Conservation (phyloP, 129 eudicot species). For the Rutidosis leptorrhynchoides region DNA sequence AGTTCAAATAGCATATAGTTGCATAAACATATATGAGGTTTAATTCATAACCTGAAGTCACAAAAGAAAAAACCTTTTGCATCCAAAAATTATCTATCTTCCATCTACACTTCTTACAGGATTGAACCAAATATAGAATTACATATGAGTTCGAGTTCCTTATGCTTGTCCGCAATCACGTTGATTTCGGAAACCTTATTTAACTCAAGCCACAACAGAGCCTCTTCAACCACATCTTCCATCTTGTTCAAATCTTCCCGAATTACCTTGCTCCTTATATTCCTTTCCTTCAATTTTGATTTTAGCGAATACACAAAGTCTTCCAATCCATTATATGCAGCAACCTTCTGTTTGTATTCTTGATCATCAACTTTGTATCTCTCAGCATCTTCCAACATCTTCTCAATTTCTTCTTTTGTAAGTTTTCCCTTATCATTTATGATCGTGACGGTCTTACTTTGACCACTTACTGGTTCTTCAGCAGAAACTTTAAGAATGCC, state of each 20-base stretch:
- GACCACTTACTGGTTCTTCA: background rate
- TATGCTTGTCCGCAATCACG: conserved; percentile 2
- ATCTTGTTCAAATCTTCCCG: background rate
- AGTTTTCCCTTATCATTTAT: background rate
- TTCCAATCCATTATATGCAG: conserved; percentile 19
- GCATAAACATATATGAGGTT: too few species aligned
- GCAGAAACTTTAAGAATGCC: conserved; percentile 15
- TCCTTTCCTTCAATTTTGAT: background rate
- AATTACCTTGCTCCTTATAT: background rate
- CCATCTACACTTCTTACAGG: too few species aligned
- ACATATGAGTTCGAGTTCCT: background rate
- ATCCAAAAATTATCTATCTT: too few species aligned
- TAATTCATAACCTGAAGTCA: too few species aligned
- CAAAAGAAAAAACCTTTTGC: too few species aligned
- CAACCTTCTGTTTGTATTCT: conserved; percentile 13
- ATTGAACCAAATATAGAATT: background rate
- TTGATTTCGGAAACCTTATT: conserved; percentile 6
- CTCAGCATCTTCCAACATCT: conserved; percentile 15
- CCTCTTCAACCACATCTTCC: conserved; percentile 17
- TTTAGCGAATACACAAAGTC: conserved; percentile 1
- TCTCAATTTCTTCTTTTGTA: conserved; percentile 15
- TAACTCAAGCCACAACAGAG: conserved; percentile 7
- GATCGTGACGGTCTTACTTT: background rate
- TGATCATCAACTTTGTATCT: background rate
- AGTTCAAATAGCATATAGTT: too few species aligned